These are phyloP conservation scores for Tetrahymena elliotti DNA, from an alignment of 73 alveolate genomes.

Conservation along the genomic window DNA sequence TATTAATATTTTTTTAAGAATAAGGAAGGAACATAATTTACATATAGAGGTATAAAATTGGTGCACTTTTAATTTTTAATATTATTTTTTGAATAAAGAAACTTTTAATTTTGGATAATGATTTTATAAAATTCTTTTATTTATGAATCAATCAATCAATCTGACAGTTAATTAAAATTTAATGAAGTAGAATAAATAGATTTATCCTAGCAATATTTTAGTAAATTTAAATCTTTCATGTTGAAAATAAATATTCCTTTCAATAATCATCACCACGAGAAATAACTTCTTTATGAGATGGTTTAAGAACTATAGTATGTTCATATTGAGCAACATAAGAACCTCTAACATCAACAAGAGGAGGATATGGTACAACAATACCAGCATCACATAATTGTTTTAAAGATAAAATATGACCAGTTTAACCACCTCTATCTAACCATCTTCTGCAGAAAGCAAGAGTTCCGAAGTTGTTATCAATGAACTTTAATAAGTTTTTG, in stretches of 20 bases:
- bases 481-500: slow-evolving; percentile 72
- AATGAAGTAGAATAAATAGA: neutral
- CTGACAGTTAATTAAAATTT: neutral
- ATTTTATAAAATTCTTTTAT: neutral
- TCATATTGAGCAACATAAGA: slow-evolving; percentile 88
- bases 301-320: slow-evolving; percentile 87
- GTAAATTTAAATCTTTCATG: neutral
- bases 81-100: too few relatives aligned
- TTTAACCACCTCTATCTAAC: slow-evolving; percentile 88
- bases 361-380: slow-evolving; percentile 77
- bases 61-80: neutral
- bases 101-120: neutral
- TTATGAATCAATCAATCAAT: too few relatives aligned
- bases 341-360: slow-evolving; percentile 76
- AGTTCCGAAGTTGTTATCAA: slow-evolving; percentile 83
- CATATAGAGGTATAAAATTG: neutral
- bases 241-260: neutral
- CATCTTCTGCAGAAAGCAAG: slow-evolving; percentile 95
- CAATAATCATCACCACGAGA: slow-evolving; percentile 94
- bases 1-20: too few relatives aligned
- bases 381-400: slow-evolving; percentile 81
- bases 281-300: slow-evolving; percentile 85
- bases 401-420: slow-evolving; percentile 73
- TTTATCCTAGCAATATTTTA: neutral
- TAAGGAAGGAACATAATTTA: neutral